A percentile compares a stretch with the other conserved stretches of the same genome.
phyloP scores from a whole-genome alignment of 2,329 filamentous ascomycete genomes.

The Fusarium kyushuense region DNA sequence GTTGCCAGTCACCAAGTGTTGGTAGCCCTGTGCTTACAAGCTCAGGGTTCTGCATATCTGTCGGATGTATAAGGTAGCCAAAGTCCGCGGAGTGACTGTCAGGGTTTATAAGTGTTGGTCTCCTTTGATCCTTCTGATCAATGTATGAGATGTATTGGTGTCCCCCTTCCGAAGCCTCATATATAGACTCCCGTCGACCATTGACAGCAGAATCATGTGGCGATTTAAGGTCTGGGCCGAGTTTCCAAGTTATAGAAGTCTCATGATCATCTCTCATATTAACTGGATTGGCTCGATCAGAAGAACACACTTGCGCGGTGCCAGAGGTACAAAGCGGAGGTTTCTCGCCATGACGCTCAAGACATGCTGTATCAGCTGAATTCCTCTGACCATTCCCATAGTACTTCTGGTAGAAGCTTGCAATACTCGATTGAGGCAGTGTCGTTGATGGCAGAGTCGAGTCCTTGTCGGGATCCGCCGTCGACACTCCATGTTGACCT shows the following conservation, averaged over 20 bases:
- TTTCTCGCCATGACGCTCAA: neutral
- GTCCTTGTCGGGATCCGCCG: constrained; percentile 24
- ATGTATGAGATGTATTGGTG: constrained; percentile 8
- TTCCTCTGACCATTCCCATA: neutral
- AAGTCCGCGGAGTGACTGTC: neutral
- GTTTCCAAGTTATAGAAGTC: neutral
- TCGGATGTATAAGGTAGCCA: neutral
- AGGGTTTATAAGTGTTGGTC: neutral
- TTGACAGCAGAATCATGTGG: neutral
- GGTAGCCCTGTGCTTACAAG: neutral
- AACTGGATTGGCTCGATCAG: neutral
- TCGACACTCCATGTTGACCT: constrained; percentile 41
- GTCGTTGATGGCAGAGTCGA: neutral
- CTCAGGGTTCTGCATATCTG: neutral
- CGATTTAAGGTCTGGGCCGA: neutral
- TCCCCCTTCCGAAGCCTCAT: constrained; percentile 8
- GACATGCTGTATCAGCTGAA: neutral
- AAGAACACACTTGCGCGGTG: neutral
- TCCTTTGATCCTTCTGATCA: neutral
- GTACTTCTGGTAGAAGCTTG: neutral
- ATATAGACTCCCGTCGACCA: neutral
- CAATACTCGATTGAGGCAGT: neutral
- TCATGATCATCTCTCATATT: neutral
- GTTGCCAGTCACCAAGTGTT: neutral
- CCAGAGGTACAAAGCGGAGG: neutral